Evolutionary conservation across 2,329 filamentous ascomycete species (phyloP).

Genomic region (Lachnellula cervina): DNA sequence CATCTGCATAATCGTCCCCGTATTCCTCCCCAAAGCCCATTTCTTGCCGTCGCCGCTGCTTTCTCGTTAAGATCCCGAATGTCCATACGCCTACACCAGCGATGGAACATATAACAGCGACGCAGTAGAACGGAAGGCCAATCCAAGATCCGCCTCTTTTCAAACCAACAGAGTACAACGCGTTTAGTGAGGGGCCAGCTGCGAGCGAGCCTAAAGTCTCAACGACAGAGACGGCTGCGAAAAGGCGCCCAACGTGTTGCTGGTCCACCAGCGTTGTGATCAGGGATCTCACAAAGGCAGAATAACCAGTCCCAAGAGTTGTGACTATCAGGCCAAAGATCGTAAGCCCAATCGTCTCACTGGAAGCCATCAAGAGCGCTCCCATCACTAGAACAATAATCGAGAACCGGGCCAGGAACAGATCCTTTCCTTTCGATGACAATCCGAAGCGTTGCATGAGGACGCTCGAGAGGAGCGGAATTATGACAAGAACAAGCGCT

Average conservation of each 20-base stretch:
- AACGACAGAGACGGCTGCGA: slow-evolving; percentile 24
- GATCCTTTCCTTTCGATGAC: slow-evolving; percentile 21
- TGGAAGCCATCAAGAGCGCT: slow-evolving; percentile 18
- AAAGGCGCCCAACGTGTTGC: slow-evolving; percentile 25
- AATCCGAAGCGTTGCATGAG: slow-evolving; percentile 15
- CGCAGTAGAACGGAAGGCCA: slow-evolving; percentile 24
- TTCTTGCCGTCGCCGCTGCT: background rate
- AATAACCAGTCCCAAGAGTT: slow-evolving; percentile 26
- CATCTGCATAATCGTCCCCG: background rate
- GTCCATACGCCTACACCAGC: slow-evolving; percentile 16
- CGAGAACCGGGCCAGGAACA: slow-evolving; percentile 22
- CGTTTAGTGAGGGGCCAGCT: slow-evolving; percentile 22
- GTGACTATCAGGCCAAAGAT: slow-evolving; percentile 22
- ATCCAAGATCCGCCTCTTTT: slow-evolving; percentile 23
- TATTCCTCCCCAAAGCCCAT: slow-evolving; percentile 11
- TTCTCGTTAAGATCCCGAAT: slow-evolving; percentile 12
- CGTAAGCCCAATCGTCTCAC: slow-evolving; percentile 20
- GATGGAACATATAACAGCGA: slow-evolving; percentile 14
- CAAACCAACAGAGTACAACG: slow-evolving; percentile 23
- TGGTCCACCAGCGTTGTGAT: slow-evolving; percentile 25
- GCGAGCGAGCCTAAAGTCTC: slow-evolving; percentile 23
- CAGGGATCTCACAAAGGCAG: slow-evolving; percentile 16
- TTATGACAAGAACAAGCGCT: slow-evolving; percentile 19
- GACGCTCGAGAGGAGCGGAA: slow-evolving; percentile 21
- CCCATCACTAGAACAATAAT: slow-evolving; percentile 17